phyloP scores from a whole-genome alignment of 2,329 filamentous ascomycete species.

The Aspergillus sclerotialis region DNA sequence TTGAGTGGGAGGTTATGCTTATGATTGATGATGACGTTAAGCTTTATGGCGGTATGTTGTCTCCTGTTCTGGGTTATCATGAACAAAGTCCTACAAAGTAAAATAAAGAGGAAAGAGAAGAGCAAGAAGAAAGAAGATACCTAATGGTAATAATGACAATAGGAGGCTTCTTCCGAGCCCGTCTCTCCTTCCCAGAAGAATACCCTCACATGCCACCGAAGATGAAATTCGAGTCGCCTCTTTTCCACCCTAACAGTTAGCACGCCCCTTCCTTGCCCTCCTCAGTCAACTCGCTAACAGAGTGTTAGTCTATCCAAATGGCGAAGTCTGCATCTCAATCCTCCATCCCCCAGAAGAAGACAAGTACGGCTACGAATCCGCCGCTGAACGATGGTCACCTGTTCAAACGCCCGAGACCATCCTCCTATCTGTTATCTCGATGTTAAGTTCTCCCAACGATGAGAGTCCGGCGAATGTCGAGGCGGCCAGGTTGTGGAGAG shows the following conservation, averaged over 20 bases:
- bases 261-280: constrained; percentile 7
- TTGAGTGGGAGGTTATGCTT: constrained; percentile 98
- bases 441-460: constrained; percentile 88
- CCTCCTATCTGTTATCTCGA: constrained; percentile 80
- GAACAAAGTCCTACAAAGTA: neutral
- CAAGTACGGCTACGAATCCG: constrained; percentile 85
- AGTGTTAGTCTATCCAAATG: constrained; percentile 64
- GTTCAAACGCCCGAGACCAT: constrained; percentile 96
- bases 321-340: constrained; percentile 93
- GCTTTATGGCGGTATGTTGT: constrained; percentile 72
- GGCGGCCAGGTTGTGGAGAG: constrained; percentile 79
- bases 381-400: constrained; percentile 85
- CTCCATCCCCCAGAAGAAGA: constrained; percentile 93
- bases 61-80: neutral
- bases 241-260: constrained; percentile 87
- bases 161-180: constrained; percentile 90
- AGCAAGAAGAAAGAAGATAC: neutral
- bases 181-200: constrained; percentile 71
- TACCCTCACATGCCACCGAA: constrained; percentile 86
- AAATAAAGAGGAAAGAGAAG: neutral
- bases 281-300: constrained; percentile 3
- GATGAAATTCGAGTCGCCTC: constrained; percentile 75
- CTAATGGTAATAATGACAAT: constrained; percentile 4
- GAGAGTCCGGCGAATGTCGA: constrained; percentile 94
- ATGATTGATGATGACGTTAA: constrained; percentile 96